A percentile compares a stretch with the other conserved stretches of the same genome.
Evolutionary conservation across 2,329 filamentous ascomycete genomes (phyloP).

Genomic region (Fusarium phyllophilum): DNA sequence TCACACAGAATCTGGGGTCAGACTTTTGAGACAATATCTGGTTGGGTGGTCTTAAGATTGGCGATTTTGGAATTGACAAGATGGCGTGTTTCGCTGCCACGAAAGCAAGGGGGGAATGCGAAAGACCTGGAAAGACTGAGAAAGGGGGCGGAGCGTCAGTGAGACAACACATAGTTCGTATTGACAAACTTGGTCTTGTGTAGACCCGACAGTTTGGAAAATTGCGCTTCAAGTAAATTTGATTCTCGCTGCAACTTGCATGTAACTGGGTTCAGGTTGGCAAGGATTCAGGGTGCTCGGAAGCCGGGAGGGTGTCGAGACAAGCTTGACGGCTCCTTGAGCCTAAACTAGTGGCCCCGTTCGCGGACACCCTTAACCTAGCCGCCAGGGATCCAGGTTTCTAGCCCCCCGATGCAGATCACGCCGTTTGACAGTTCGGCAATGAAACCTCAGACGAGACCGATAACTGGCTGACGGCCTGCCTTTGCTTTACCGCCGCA

Average conservation of each 20-base stretch:
- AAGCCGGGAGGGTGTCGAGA: conserved; percentile 39
- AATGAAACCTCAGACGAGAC: conserved; percentile 34
- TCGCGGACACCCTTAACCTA: conserved; percentile 36
- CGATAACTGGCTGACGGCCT: conserved; percentile 14
- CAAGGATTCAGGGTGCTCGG: conserved; percentile 31
- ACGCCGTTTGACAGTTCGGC: conserved; percentile 46
- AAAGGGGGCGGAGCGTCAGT: conserved; percentile 27
- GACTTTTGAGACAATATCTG: conserved; percentile 25
- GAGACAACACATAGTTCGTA: conserved; percentile 39
- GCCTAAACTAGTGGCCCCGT: conserved; percentile 41
- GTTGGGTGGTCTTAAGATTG: conserved; percentile 37
- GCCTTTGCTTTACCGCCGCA: background rate
- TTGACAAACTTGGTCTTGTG: conserved; percentile 39
- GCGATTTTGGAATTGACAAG: conserved; percentile 26
- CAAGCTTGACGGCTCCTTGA: conserved; percentile 35
- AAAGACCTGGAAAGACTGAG: conserved; percentile 28
- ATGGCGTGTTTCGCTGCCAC: conserved; percentile 25
- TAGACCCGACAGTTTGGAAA: conserved; percentile 51
- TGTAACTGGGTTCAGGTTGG: conserved; percentile 32
- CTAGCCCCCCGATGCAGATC: conserved; percentile 45
- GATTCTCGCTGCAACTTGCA: conserved; percentile 41
- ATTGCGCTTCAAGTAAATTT: conserved; percentile 48
- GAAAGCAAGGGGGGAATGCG: conserved; percentile 15
- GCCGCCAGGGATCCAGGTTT: conserved; percentile 42
- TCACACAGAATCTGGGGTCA: conserved; percentile 26